A percentile compares a stretch with the other conserved stretches of the same genome.
These are phyloP conservation scores for Phialocephala subalpina DNA, from an alignment of 2,329 filamentous ascomycete species.

Conservation along the genomic window DNA sequence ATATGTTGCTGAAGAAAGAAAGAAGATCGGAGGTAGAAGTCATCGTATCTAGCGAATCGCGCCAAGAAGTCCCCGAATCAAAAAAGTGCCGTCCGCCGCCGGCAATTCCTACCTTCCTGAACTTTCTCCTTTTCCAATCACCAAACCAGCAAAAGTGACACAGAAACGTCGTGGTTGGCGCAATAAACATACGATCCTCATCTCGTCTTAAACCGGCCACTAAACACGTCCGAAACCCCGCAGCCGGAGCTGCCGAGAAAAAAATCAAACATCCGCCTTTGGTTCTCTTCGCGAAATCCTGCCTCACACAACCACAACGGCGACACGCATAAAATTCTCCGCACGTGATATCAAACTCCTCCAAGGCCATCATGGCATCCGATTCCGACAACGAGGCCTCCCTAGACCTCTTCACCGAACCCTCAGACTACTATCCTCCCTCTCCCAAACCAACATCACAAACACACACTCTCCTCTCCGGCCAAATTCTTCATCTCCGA, in stretches of 20 bases:
- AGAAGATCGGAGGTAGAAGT: slow-evolving; percentile 3
- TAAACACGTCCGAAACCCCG: not conserved
- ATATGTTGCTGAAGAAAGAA: not conserved
- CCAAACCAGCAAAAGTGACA: no score
- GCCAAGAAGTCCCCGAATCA: not conserved
- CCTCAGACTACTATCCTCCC: slow-evolving; percentile 74
- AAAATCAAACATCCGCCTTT: not conserved
- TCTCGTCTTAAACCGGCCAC: not conserved
- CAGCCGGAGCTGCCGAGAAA: slow-evolving; percentile 2
- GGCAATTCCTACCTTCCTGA: not conserved
- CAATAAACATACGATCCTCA: not conserved
- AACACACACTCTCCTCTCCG: slow-evolving; percentile 73
- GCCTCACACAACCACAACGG: not conserved
- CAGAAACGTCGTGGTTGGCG: no score
- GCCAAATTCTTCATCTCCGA: slow-evolving; percentile 63
- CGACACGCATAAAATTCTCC: not conserved
- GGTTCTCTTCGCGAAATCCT: not conserved
- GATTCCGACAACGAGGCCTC: slow-evolving; percentile 32
- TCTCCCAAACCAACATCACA: slow-evolving; percentile 79
- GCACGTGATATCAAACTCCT: slow-evolving; percentile 3
- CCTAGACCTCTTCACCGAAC: slow-evolving; percentile 76
- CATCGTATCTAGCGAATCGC: not conserved
- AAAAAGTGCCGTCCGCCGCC: not conserved
- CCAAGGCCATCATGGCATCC: not conserved
- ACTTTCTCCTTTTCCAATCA: no score